Percentiles rank a stretch among this genome's conserved stretches.
Evolutionary conservation across 768 basidiomycete genomes (phyloP).

Genomic region (Boletus insuetus): DNA sequence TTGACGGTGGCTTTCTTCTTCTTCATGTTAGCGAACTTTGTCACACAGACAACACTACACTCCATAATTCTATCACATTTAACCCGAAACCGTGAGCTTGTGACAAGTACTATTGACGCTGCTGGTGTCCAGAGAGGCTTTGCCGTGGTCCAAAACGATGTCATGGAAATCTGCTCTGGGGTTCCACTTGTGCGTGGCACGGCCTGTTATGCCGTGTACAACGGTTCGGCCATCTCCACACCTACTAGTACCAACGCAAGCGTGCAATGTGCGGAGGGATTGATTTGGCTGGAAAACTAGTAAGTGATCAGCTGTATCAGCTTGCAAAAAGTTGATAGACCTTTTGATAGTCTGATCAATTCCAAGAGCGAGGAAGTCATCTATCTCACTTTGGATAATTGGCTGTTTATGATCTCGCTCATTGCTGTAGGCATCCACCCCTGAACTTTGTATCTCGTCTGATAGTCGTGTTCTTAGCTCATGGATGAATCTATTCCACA

Average conservation of each 20-base stretch:
- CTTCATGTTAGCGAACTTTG: conserved; percentile 41
- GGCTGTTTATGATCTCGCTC: conserved; percentile 45
- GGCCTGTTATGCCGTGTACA: conserved; percentile 15
- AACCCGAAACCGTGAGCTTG: conserved; percentile 30
- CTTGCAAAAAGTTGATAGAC: not conserved
- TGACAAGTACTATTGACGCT: conserved; percentile 33
- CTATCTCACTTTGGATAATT: conserved; percentile 44
- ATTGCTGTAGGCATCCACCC: conserved; percentile 38
- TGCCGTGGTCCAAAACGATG: conserved; percentile 15
- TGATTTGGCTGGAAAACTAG: conserved; percentile 47
- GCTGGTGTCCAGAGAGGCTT: conserved; percentile 27
- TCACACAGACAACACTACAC: conserved; percentile 42
- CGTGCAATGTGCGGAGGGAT: conserved; percentile 38
- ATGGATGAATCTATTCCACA: conserved; percentile 53
- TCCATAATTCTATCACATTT: conserved; percentile 38
- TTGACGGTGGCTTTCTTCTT: conserved; percentile 49
- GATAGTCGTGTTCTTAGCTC: conserved; percentile 33
- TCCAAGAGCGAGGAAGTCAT: conserved; percentile 47
- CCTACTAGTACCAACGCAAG: conserved; percentile 3
- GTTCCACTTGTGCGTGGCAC: conserved; percentile 34
- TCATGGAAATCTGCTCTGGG: conserved; percentile 37
- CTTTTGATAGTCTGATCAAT: conserved; percentile 20
- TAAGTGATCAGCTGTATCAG: conserved; percentile 23
- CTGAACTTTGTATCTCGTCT: not conserved
- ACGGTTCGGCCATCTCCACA: conserved; percentile 3